Evolutionary conservation across 805 yeast species (phyloP).

Genomic region (Lipomyces lipofer): DNA sequence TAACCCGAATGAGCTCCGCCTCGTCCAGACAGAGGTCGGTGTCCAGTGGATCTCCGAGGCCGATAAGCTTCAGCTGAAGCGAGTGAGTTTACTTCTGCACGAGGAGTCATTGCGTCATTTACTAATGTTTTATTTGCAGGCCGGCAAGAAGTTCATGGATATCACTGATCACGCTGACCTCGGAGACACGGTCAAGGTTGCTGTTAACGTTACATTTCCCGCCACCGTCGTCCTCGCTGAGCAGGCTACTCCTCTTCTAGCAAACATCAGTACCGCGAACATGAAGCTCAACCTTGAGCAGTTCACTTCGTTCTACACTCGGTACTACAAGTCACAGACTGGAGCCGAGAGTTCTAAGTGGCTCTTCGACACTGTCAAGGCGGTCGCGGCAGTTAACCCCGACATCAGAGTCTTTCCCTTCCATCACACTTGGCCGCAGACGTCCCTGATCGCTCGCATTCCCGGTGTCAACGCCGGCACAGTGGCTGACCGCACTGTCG

Average conservation of each 20-base stretch:
- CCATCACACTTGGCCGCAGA: constrained; percentile 77
- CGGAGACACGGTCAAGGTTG: constrained; percentile 1
- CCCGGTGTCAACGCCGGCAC: constrained; percentile 47
- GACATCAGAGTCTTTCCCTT: constrained; percentile 51
- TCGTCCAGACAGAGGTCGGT: constrained; percentile 29
- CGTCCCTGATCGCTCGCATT: constrained; percentile 67
- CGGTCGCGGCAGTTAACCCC: constrained; percentile 37
- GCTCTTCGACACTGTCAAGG: constrained; percentile 53
- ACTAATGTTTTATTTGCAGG: constrained; percentile 1
- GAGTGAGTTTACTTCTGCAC: constrained; percentile 11
- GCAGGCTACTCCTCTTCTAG: constrained; percentile 46
- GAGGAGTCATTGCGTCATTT: not conserved
- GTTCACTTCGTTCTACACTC: constrained; percentile 68
- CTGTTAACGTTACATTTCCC: constrained; percentile 55
- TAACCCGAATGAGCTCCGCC: constrained; percentile 25
- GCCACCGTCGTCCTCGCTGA: constrained; percentile 41
- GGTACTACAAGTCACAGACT: constrained; percentile 71
- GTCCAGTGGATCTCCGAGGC: constrained; percentile 42
- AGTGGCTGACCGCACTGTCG: constrained; percentile 52
- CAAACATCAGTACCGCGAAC: constrained; percentile 48
- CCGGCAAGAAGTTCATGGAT: constrained; percentile 31
- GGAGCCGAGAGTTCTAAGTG: constrained; percentile 74
- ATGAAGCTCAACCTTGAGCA: constrained; percentile 58
- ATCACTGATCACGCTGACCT: constrained; percentile 20
- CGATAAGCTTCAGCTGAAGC: constrained; percentile 48